Percentiles rank a stretch among this genome's conserved stretches.
phyloP scores from a whole-genome alignment of 495 filamentous ascomycete genomes.

The Trichoderma asperelloides region DNA sequence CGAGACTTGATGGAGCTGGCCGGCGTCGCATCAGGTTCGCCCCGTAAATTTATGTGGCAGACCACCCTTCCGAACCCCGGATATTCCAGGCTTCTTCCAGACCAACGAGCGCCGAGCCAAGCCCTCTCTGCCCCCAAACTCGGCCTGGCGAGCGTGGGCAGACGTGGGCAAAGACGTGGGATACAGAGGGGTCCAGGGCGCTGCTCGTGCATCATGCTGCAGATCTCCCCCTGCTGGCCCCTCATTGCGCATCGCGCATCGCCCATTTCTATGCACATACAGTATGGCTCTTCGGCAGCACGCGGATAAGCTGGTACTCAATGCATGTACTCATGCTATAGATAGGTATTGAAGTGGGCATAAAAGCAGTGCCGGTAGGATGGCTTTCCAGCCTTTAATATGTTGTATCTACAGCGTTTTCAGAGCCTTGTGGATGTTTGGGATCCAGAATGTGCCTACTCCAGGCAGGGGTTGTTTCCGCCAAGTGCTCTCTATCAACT shows the following conservation, averaged over 20 bases:
- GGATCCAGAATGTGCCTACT: too few relatives aligned
- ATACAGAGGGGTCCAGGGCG: not conserved
- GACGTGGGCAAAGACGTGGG: slow-evolving; percentile 7
- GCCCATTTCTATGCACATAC: too few relatives aligned
- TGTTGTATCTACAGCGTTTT: too few relatives aligned
- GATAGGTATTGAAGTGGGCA: too few relatives aligned
- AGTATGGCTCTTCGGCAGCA: not conserved
- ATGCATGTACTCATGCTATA: too few relatives aligned
- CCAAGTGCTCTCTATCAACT: too few relatives aligned
- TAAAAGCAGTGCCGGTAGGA: too few relatives aligned
- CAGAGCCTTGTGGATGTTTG: too few relatives aligned
- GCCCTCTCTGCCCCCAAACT: not conserved
- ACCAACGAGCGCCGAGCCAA: not conserved
- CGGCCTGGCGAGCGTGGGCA: slow-evolving; percentile 3
- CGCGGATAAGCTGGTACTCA: not conserved
- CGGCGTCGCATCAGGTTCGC: not conserved
- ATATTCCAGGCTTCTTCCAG: slow-evolving; percentile 7
- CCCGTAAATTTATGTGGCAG: not conserved
- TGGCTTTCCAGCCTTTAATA: too few relatives aligned
- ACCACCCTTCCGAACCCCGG: not conserved
- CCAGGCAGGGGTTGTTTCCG: too few relatives aligned
- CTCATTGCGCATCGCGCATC: not conserved
- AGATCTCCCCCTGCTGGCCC: slow-evolving; percentile 5
- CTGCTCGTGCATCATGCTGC: slow-evolving; percentile 3
- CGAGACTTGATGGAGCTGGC: not conserved